Conservation (phyloP, 2,329 filamentous ascomycete genomes). For the Alternaria gaisen region DNA sequence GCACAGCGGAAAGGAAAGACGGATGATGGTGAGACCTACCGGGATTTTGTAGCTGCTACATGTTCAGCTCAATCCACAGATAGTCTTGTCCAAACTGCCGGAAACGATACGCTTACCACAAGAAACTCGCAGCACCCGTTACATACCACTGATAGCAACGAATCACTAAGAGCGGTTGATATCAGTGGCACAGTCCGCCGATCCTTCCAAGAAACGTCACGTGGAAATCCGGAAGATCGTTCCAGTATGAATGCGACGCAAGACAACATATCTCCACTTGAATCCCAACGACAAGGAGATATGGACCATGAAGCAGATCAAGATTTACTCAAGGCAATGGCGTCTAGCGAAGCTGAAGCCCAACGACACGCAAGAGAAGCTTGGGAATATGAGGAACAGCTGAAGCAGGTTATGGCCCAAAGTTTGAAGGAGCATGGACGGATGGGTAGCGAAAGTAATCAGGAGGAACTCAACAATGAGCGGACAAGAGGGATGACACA, state of each 20-base stretch:
- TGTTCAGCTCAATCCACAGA: neutral
- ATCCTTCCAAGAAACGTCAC: neutral
- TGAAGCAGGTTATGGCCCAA: neutral
- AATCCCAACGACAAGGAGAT: neutral
- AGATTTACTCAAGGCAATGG: slow-evolving; percentile 25
- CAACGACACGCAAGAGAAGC: slow-evolving; percentile 5
- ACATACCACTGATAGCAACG: neutral
- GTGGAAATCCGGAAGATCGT: neutral
- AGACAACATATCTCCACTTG: neutral
- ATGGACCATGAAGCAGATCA: neutral
- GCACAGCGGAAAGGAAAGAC: neutral
- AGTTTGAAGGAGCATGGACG: neutral
- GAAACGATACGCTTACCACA: neutral
- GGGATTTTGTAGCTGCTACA: neutral
- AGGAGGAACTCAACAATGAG: neutral
- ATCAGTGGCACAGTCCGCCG: neutral
- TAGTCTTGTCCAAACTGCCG: neutral
- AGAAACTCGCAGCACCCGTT: neutral
- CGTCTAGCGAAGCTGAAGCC: slow-evolving; percentile 20
- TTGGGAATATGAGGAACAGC: slow-evolving; percentile 1
- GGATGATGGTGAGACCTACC: neutral
- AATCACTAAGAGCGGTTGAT: neutral
- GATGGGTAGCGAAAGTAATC: neutral
- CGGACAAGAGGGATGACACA: neutral
- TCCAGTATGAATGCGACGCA: neutral